phyloP scores from a whole-genome alignment of 1,139 yeast species.

The Blastobotrys buckinghamii region DNA sequence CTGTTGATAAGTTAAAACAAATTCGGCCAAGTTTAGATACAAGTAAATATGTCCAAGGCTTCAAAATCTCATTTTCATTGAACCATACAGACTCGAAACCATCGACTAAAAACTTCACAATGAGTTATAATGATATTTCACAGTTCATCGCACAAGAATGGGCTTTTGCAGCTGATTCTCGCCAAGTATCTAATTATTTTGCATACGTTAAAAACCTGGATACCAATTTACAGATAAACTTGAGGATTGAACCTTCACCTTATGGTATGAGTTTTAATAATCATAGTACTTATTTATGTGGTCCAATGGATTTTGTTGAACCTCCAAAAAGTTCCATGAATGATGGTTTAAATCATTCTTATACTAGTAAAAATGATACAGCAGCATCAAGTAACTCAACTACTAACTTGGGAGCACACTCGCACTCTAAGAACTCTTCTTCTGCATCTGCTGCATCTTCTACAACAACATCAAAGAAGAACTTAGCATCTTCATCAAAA shows the following conservation, averaged over 20 bases:
- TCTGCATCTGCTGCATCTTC: not conserved
- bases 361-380: not conserved
- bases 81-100: not conserved
- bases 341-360: not conserved
- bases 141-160: not conserved
- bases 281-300: not conserved
- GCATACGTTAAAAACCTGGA: not conserved
- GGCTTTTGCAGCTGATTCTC: not conserved
- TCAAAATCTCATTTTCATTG: not conserved
- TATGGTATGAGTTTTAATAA: slow-evolving; percentile 2
- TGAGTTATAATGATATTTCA: not conserved
- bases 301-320: not conserved
- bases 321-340: not conserved
- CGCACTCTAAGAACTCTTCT: not conserved
- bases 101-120: not conserved
- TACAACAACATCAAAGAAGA: not conserved
- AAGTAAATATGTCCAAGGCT: not conserved
- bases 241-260: slow-evolving; percentile 6
- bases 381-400: not conserved
- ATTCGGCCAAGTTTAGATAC: not conserved
- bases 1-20: not conserved
- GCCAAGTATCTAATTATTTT: slow-evolving; percentile 1
- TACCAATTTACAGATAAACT: not conserved
- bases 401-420: not conserved
- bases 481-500: too few relatives aligned